Base-by-base conservation (phyloP, 2,329 filamentous ascomycete genomes). In the Fulvia fulva region DNA sequence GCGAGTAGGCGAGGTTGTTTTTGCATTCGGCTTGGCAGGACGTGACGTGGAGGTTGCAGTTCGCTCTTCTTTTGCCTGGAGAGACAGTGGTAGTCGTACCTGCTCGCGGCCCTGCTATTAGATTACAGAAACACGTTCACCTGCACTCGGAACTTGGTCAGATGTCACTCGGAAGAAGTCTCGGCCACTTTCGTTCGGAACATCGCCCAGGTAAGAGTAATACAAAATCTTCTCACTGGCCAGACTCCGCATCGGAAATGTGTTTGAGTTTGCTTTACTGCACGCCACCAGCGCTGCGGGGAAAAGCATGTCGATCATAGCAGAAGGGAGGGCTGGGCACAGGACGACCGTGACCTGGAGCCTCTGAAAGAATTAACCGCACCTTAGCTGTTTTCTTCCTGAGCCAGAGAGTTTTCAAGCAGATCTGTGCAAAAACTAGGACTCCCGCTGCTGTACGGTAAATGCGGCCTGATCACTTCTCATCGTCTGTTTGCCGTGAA, bases 401-500 rank as follows among this genome's bases (percentile, higher is more conserved):
- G 26, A 2, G 26, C 26, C 22, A 21, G 6, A 28, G 26, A 32
- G 26, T 28, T 21, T 30, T 32, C 26, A 21, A 32, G 47, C 47
- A 50, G 47, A 50, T 50, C 47, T 50, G 47, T 32, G 26, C 44
- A 50, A 32, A 50, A 50, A 28, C 3, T 16, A 28, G n/a, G 25
- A 50, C 47, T 16, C 47, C 25, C 16, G 11, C 51, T 26, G 34
- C 23, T 44, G 21, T 16, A 21, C 46, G 54, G 54, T 51, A 51
- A 56, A 56, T 56, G 54, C 54, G 54, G 54, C 52, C 22, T 54
- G 23, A 54, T 22, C 19, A 16, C 41, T 34, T 26, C 28, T 21
- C 52, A n/a, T n/a, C 8, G 26, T 32, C 41, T 19, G 37, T 30
- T 54, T 54, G 22, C 52, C 52, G 37, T 46, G 2, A n/a, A 52